Evolutionary conservation across 2,329 filamentous ascomycete species (phyloP), one percentile per base, ranked within the genome.

Genomic region (Ascochyta viciae-villosae): DNA sequence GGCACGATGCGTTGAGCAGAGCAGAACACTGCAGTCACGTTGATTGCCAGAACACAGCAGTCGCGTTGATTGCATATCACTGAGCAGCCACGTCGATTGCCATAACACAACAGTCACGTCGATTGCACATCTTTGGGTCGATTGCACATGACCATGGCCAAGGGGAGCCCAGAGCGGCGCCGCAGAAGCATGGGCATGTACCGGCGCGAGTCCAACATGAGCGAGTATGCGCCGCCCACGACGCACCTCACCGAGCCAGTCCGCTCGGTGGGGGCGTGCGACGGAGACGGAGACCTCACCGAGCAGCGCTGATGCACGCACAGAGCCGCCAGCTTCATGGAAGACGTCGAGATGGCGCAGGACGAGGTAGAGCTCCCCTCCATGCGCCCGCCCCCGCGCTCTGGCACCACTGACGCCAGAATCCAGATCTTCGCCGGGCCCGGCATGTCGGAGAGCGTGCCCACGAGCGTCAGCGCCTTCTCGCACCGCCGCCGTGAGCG

Each of bases 281-380:
- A 29, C 16, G 22, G n/a, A 29, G 8, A 29, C 27, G n/a, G n/a
- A 42, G 9, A 19, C 19, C 19, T 19, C 19, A 19, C 19, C 19
- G 19, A 19, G 19, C 19, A 19, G 19, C 23, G 47, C 53, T 56
- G 42, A 56, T 47, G 13, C n/a, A 9, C 3, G 9, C 19, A 27
- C 50, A 57, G 54, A 31, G 48, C 49, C 22, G 77, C 88, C 33
- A 96, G 91, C 77, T 88, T 97, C 65, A 89, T 96, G 66, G 92
- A 92, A 64, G 92, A 96, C 76, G 93, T 98, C n/a, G 94, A 97
- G 75, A 98, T 99, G 95, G 94, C 95, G 19, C 92, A 96, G 47
- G 91, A 96, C 74, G 94, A 98, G 85, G 91, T 95, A 72, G 69
- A 75, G 65, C 70, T 74, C 62, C 63, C 47, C 24, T 64, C 66